Evolutionary conservation across 768 basidiomycete species (phyloP).

Genomic region (Thelephora aurantiotincta): DNA sequence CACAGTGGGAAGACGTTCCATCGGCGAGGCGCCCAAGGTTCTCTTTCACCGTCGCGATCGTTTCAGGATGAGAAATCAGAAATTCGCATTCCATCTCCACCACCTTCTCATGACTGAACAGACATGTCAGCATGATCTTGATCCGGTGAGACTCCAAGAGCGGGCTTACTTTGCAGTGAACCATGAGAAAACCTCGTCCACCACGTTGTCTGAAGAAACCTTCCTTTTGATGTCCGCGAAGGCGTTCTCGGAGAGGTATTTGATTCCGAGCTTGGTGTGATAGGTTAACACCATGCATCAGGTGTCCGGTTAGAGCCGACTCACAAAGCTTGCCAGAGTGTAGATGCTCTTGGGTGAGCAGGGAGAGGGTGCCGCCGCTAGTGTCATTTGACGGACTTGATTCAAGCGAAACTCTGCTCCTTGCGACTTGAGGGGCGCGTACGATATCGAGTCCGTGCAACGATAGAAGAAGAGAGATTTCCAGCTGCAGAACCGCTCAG

Average conservation of each 20-base stretch:
- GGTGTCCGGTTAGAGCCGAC: not conserved
- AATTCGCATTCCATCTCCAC: no score
- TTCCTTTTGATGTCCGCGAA: not conserved
- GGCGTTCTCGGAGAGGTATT: not conserved
- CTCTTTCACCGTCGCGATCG: no score
- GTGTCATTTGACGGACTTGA: not conserved
- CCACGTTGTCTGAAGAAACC: not conserved
- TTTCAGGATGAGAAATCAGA: no score
- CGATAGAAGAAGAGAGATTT: slow-evolving; percentile 11
- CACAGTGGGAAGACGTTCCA: no score
- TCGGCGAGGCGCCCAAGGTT: no score
- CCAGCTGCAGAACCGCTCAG: not conserved
- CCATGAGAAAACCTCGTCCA: not conserved
- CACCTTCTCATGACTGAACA: no score
- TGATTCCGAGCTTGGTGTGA: not conserved
- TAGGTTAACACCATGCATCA: not conserved
- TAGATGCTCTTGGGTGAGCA: slow-evolving; percentile 17
- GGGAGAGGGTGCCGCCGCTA: not conserved
- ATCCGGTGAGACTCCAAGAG: no score
- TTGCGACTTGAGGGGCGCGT: slow-evolving; percentile 8
- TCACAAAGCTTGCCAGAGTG: slow-evolving; percentile 10
- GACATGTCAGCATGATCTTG: no score
- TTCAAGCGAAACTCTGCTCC: not conserved
- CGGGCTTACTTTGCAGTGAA: not conserved
- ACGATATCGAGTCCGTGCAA: slow-evolving; percentile 6